These are phyloP conservation scores for Phytophthora citrophthora DNA, from an alignment of 352 stramenopile genomes.

Conservation along the genomic window DNA sequence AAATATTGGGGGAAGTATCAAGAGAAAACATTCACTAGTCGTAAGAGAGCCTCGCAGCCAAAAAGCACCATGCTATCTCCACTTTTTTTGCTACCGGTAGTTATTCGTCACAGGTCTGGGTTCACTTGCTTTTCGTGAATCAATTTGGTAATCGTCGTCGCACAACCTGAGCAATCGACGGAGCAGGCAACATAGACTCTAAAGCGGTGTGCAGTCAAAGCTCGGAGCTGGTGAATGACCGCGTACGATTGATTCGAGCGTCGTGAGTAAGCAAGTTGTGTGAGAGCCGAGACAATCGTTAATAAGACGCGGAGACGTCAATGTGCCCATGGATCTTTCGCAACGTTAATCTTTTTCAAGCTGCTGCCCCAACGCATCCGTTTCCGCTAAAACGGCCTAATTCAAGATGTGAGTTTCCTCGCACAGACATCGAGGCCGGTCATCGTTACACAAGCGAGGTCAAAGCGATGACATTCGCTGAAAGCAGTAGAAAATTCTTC, in stretches of 20 bases:
- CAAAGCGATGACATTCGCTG: neutral
- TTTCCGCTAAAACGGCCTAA: neutral
- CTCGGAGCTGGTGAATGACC: conserved; percentile 7
- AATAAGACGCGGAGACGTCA: conserved; percentile 8
- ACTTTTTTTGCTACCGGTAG: too few relatives aligned
- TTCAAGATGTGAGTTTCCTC: neutral
- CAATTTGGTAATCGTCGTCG: neutral
- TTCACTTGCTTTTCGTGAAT: too few relatives aligned
- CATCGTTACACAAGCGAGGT: neutral
- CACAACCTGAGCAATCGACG: conserved; percentile 24
- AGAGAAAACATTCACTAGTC: too few relatives aligned
- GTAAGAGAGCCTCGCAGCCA: too few relatives aligned
- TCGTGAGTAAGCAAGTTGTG: conserved; percentile 19
- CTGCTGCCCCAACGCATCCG: conserved; percentile 2
- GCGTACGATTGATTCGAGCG: conserved; percentile 5
- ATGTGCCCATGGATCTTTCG: neutral
- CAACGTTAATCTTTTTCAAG: conserved; percentile 3
- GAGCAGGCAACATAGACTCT: conserved; percentile 22
- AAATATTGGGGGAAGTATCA: too few relatives aligned
- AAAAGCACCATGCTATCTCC: too few relatives aligned
- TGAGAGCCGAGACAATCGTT: conserved; percentile 13
- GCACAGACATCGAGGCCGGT: neutral
- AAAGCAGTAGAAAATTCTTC: conserved; percentile 10
- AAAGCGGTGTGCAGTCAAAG: conserved; percentile 19
- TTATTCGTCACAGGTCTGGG: too few relatives aligned